Conservation (phyloP, 768 basidiomycete species). For the Auricularia sp. region DNA sequence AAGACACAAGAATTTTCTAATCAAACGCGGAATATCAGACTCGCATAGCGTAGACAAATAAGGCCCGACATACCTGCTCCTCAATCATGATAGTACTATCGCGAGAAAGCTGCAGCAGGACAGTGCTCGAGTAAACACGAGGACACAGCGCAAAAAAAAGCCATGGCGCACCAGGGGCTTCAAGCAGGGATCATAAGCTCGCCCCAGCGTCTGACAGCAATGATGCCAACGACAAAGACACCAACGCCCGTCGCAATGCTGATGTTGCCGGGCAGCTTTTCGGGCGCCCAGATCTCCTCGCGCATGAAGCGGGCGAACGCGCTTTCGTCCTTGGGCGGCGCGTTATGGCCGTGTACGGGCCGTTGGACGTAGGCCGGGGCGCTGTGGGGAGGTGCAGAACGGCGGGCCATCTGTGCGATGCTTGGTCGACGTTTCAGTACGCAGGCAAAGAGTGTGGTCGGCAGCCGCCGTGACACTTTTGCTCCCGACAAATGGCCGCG, state of each 20-base stretch:
- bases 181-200: constrained; percentile 63
- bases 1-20: no score
- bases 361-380: constrained; percentile 43
- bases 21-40: no score
- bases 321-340: constrained; percentile 45
- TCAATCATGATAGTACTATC: no score
- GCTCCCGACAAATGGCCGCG: no score
- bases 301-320: constrained; percentile 44
- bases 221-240: constrained; percentile 61
- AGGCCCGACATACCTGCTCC: no score
- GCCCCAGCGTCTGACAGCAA: constrained; percentile 66
- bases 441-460: no score
- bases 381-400: constrained; percentile 45
- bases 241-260: constrained; percentile 54
- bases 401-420: constrained; percentile 52
- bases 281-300: constrained; percentile 48
- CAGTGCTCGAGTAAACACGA: no score
- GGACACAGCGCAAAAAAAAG: no score
- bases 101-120: no score
- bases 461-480: no score
- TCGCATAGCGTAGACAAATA: no score
- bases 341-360: constrained; percentile 5
- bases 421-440: no score
- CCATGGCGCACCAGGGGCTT: neutral
- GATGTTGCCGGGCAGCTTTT: constrained; percentile 66